Base-by-base conservation (phyloP, 257 asterid genomes). In the Ajuga chamaepitys region DNA sequence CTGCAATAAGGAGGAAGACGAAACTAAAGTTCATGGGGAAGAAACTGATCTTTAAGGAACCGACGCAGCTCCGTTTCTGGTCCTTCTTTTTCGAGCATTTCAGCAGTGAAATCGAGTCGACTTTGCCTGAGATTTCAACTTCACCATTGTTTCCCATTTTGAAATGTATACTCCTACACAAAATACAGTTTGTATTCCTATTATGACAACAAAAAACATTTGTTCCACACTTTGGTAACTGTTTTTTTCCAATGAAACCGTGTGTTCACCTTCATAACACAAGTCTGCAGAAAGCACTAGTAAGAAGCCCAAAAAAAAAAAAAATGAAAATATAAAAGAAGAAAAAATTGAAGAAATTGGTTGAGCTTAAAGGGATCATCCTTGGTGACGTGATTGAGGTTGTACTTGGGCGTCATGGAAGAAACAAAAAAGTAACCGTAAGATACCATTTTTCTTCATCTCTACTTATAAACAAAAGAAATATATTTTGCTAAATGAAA, bases 91-190 rank as follows among this genome's bases (percentile, higher is more conserved):
- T 66, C 71, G 0, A 81, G 75, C 41, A 37, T 64, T 25, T 76
- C 47, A 76, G 72, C 61, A 82, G 72, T 17, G 22, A 5, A 9
- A 30, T 52, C 0, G 84, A 79, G 62, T 79, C 78, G 0, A 68
- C 79, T 6, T 70, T 56, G 9, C 83, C 83, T 13, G 78, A 70
- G 32, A 78, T 65, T 34, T 78, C 67, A 21, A 74, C 68, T 14
- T 16, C 0, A 1, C 83, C 82, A 17, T 67, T 41, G 0, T 52
- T 69, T 20, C 41, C 62, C 83, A 78, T 74, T 40, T 67, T 48
- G 80, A 74, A 78, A 50, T 78, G 3, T 60, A 30, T 12, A 74
- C 37, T 35, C 83, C 83, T 73, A 5, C 30, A 53, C 45, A 42
- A 25, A 12, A 22, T 53, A 17, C 44, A 60, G 7, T 30, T 7